These are phyloP conservation scores for Saccharomycopsis hybrid DNA, from an alignment of 1,139 yeast species.

Conservation along the genomic window DNA sequence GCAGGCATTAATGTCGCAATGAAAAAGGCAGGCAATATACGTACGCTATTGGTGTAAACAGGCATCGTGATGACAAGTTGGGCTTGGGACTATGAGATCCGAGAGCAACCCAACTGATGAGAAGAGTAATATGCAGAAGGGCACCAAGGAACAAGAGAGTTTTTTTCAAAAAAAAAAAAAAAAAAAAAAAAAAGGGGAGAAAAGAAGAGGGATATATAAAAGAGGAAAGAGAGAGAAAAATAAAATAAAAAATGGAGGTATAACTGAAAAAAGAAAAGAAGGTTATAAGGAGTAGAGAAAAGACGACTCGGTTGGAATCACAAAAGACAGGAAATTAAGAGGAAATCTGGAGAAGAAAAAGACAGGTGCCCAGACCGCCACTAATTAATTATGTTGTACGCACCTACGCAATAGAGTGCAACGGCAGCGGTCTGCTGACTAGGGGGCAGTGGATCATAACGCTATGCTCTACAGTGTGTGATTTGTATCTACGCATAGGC, in stretches of 20 bases:
- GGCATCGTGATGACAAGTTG: constrained; percentile 2
- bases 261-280: not conserved
- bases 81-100: not conserved
- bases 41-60: constrained; percentile 13
- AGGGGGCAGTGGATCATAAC: too few relatives aligned
- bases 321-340: not conserved
- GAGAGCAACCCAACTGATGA: not conserved
- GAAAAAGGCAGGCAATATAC: not conserved
- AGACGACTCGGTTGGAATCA: not conserved
- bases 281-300: not conserved
- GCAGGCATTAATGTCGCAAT: too few relatives aligned
- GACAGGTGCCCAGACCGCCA: too few relatives aligned
- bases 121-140: not conserved
- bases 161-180: not conserved
- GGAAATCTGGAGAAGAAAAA: not conserved
- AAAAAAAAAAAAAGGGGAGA: not conserved
- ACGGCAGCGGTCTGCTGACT: too few relatives aligned
- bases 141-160: not conserved
- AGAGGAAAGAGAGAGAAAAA: not conserved
- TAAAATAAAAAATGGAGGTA: not conserved
- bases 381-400: too few relatives aligned
- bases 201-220: not conserved
- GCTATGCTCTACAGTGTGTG: too few relatives aligned
- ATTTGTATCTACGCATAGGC: too few relatives aligned
- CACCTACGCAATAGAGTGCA: too few relatives aligned